Conservation (phyloP, 139 green algal genomes). For the Nannochloris sp. region DNA sequence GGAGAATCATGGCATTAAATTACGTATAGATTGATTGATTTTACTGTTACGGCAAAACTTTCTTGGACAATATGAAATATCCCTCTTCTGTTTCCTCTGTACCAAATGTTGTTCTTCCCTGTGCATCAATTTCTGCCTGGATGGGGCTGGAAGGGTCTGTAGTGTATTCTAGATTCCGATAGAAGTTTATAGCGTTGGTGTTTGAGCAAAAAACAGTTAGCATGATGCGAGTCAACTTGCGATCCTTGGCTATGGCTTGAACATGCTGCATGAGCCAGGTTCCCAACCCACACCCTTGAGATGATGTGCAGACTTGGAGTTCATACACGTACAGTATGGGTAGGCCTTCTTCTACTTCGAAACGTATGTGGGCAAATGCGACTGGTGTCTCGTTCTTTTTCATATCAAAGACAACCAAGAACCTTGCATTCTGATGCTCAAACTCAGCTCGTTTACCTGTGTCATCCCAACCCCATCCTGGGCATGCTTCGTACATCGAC, state of each 20-base stretch:
- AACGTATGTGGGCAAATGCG: slow-evolving; percentile 41
- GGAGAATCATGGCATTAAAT: slow-evolving; percentile 5
- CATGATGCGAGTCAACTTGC: slow-evolving; percentile 28
- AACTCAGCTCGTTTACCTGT: slow-evolving; percentile 29
- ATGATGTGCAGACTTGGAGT: slow-evolving; percentile 15
- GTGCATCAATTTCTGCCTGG: too few relatives aligned
- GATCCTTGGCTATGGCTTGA: slow-evolving; percentile 28
- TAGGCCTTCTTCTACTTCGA: slow-evolving; percentile 29
- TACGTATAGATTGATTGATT: slow-evolving; percentile 2
- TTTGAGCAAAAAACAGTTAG: slow-evolving; percentile 43
- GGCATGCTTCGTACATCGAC: slow-evolving; percentile 22
- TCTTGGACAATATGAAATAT: neutral
- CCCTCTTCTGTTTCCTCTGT: too few relatives aligned
- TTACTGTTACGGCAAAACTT: neutral
- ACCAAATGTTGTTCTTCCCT: too few relatives aligned
- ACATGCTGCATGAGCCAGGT: slow-evolving; percentile 36
- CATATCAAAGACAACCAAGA: slow-evolving; percentile 20
- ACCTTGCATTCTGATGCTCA: slow-evolving; percentile 22
- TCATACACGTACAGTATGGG: slow-evolving; percentile 46
- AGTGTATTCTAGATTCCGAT: slow-evolving; percentile 25
- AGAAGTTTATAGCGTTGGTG: slow-evolving; percentile 21
- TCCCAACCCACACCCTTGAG: slow-evolving; percentile 33
- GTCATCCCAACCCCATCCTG: slow-evolving; percentile 33
- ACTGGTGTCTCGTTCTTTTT: slow-evolving; percentile 1
- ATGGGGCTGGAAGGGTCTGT: slow-evolving; percentile 13